These are phyloP conservation scores for Albizia julibrissin DNA, from an alignment of 306 rosid genomes.

Conservation along the genomic window DNA sequence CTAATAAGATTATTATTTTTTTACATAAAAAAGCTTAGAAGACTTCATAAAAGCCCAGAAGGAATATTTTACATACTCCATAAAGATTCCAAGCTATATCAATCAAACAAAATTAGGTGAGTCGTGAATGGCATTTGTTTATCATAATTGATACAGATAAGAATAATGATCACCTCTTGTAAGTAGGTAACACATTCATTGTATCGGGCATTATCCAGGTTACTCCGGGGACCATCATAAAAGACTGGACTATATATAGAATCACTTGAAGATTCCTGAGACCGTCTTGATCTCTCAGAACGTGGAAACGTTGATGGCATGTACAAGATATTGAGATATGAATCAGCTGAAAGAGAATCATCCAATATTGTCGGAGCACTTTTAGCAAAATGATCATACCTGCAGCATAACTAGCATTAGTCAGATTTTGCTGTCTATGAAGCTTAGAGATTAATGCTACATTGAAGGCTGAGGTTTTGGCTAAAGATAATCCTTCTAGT, in stretches of 20 bases:
- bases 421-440: conserved; percentile 28
- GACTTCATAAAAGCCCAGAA: conserved; percentile 19
- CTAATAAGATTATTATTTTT: neutral
- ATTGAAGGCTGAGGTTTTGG: conserved; percentile 22
- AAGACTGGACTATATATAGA: conserved; percentile 61
- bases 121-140: conserved; percentile 17
- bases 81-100: conserved; percentile 12
- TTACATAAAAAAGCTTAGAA: neutral
- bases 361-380: conserved; percentile 98
- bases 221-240: conserved; percentile 96
- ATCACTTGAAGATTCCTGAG: conserved; percentile 62
- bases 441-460: neutral
- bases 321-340: conserved; percentile 91
- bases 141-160: conserved; percentile 30
- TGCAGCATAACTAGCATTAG: conserved; percentile 47
- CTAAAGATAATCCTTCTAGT: neutral
- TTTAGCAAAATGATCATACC: conserved; percentile 97
- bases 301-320: conserved; percentile 98
- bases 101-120: conserved; percentile 19
- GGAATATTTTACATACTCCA: conserved; percentile 4
- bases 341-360: conserved; percentile 99
- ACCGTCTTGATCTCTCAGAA: conserved; percentile 86
- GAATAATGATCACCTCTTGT: conserved; percentile 70
- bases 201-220: conserved; percentile 78
- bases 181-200: conserved; percentile 85